Percentiles rank a stretch among this genome's conserved stretches.
These are phyloP conservation scores for Coemansia pectinata DNA, from an alignment of 192 early-diverging fungal species.

Conservation along the genomic window DNA sequence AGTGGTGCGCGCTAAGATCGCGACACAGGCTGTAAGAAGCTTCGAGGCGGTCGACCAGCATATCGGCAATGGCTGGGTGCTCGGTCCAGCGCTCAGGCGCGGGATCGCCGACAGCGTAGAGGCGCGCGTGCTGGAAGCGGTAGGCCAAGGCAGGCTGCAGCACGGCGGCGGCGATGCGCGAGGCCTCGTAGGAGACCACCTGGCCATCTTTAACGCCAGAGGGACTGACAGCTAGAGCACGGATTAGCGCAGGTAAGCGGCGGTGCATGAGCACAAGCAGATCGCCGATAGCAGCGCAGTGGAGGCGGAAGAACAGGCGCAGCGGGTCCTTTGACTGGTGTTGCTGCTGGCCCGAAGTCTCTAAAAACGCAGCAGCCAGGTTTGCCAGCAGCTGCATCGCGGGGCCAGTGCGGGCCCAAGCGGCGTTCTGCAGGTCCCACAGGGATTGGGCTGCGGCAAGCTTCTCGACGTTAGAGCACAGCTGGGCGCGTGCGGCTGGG, in stretches of 20 bases:
- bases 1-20: conserved; percentile 30
- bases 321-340: conserved; percentile 23
- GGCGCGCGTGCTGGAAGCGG: conserved; percentile 29
- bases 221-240: conserved; percentile 28
- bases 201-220: conserved; percentile 25
- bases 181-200: conserved; percentile 36
- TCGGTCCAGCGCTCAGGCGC: conserved; percentile 34
- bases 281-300: conserved; percentile 25
- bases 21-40: conserved; percentile 35
- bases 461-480: conserved; percentile 42
- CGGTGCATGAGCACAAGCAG: conserved; percentile 38
- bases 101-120: conserved; percentile 19
- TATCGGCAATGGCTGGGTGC: conserved; percentile 13
- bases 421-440: conserved; percentile 43
- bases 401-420: conserved; percentile 24
- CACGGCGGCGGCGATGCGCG: conserved; percentile 20
- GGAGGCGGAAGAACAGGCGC: conserved; percentile 37
- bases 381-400: conserved; percentile 39
- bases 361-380: conserved; percentile 30
- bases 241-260: conserved; percentile 19
- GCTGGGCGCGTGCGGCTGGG: conserved; percentile 10
- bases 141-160: conserved; percentile 37
- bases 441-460: conserved; percentile 38
- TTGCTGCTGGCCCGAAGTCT: conserved; percentile 23
- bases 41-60: conserved; percentile 31